Base-by-base conservation (phyloP, 192 early-diverging fungal genomes). In the Rhizophlyctis rosea region DNA sequence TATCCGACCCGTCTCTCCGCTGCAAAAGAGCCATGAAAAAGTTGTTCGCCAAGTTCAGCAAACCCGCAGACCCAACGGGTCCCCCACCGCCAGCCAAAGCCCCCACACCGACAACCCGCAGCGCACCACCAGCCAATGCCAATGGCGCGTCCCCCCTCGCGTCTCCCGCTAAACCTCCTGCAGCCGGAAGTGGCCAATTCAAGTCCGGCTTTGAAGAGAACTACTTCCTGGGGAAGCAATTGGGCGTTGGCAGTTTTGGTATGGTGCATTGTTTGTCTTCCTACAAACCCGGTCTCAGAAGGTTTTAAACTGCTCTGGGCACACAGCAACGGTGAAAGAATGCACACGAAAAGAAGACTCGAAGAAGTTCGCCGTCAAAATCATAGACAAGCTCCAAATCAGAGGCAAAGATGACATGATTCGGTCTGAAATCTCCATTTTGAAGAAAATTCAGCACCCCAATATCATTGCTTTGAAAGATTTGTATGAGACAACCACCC, bases 321-420 rank as follows among this genome's bases (percentile, higher is more conserved):
- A 0, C 81, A 77, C 86, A 80, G 88, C 84, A 0, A 75, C 78
- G 0, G 88, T 91, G 14, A 86, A 87, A 58, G 83, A 86, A 67
- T 81, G 79, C 60, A 77, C 77, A 27, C 76, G 86, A 14, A 83
- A 80, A 58, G 52, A 63, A 3, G 83, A 87, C 1, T 64, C 70
- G 0, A 31, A 76, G 23, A 76, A 80, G 7, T 91, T 75, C 77
- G 91, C 91, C 2, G 78, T 84, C 28, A 92, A 91, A 52, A 89
- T 89, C 35, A 88, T 90, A 54, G 66, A 81, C 51, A 91, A 89
- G 66, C 77, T 77, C 71, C 73, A 73, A 31, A 13, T 66, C 3
- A 70, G 73, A 82, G 87, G 76, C 33, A 83, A 88, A 59, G 76
- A 77, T 28, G 72, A 81, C 36, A 85, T 88, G 77, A 69, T 91